phyloP scores from a whole-genome alignment of 306 rosid species.

The Castanea crenata region DNA sequence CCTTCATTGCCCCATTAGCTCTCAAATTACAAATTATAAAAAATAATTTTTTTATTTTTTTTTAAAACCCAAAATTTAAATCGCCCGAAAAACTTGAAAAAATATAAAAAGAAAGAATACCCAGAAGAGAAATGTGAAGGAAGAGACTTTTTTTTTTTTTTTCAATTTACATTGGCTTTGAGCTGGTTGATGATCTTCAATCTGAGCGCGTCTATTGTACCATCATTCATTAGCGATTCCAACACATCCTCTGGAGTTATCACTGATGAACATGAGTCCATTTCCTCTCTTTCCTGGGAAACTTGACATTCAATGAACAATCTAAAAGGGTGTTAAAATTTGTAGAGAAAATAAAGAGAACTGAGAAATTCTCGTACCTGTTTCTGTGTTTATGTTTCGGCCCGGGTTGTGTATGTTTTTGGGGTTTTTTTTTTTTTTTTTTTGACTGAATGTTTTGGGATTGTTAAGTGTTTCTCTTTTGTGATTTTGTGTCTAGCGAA shows the following conservation, averaged over 20 bases:
- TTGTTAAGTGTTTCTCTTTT: too few relatives aligned
- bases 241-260: constrained; percentile 83
- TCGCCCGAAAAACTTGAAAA: not conserved
- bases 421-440: too few relatives aligned
- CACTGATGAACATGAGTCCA: constrained; percentile 60
- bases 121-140: not conserved
- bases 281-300: not conserved
- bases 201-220: constrained; percentile 85
- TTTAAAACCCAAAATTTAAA: not conserved
- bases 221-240: constrained; percentile 90
- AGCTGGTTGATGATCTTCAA: constrained; percentile 98
- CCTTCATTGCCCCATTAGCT: not conserved
- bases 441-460: too few relatives aligned
- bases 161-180: constrained; percentile 72
- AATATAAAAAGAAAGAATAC: not conserved
- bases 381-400: too few relatives aligned
- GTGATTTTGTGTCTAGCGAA: too few relatives aligned
- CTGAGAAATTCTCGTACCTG: too few relatives aligned
- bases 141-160: not conserved
- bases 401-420: too few relatives aligned
- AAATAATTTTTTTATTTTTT: too few relatives aligned
- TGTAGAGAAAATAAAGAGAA: too few relatives aligned
- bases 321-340: too few relatives aligned
- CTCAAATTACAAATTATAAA: not conserved
- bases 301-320: too few relatives aligned